A percentile compares a stretch with the other conserved stretches of the same genome.
phyloP scores from a whole-genome alignment of 306 rosid genomes.

The Psophocarpus tetragonolobus region DNA sequence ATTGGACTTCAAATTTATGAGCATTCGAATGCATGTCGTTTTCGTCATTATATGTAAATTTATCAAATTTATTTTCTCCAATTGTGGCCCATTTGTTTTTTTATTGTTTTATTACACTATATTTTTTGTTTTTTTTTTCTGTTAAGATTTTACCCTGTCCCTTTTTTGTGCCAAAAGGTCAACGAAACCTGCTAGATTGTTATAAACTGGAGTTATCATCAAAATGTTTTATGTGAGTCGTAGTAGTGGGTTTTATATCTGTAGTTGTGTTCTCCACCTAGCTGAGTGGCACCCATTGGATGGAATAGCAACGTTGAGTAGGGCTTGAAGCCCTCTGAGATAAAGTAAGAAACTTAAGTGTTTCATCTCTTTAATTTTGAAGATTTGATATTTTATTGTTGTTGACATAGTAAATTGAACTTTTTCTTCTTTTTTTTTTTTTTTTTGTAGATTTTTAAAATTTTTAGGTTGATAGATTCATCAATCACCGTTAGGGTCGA shows the following conservation, averaged over 20 bases:
- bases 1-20: background rate
- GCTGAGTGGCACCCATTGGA: constrained; percentile 99
- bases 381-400: constrained; percentile 11
- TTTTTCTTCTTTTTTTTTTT: background rate
- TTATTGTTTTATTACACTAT: background rate
- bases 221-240: constrained; percentile 73
- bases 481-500: constrained; percentile 35
- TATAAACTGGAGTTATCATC: constrained; percentile 63
- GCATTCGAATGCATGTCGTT: background rate
- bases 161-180: constrained; percentile 55
- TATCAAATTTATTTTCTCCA: constrained; percentile 19
- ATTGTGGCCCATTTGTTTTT: constrained; percentile 21
- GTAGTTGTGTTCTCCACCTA: constrained; percentile 63
- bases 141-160: background rate
- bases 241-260: constrained; percentile 46
- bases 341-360: constrained; percentile 45
- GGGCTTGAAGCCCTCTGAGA: constrained; percentile 64
- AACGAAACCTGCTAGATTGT: constrained; percentile 55
- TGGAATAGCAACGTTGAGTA: constrained; percentile 57
- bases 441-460: constrained; percentile 40
- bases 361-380: background rate
- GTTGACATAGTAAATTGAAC: background rate
- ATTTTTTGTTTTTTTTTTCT: background rate
- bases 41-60: constrained; percentile 24
- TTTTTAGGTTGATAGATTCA: constrained; percentile 44